Evolutionary conservation across 176 grass and related monocot genomes (phyloP), one percentile per base, ranked within the genome.

Genomic region (Carex littledalei): DNA sequence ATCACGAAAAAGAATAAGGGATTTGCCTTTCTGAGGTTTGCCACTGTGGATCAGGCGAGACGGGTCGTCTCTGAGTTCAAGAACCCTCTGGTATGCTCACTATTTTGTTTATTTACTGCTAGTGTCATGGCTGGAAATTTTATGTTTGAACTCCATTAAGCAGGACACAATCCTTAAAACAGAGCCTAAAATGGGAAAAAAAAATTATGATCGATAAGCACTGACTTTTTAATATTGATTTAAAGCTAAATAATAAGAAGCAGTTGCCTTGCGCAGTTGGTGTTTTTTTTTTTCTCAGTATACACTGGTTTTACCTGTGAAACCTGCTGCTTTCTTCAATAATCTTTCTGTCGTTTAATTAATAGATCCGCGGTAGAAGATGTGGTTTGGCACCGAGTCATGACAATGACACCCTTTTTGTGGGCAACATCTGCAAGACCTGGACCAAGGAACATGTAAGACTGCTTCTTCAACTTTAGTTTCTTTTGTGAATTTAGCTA

Each of bases 381-480:
- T 91, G 92, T 82, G 92, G 87, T 1, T 54, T 89, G 24, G 85
- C 89, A 56, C 85, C 87, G 24, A 94, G 92, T 58, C 89, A 91
- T 68, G 92, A 94, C 83, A 94, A 91, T 49, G 92, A 94, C 67
- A 94, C 92, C 80, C 80, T 94, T 39, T 94, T 94, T 78, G 67
- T 94, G 69, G 92, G 92, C 10, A 94, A 94, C 52, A 94, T 94
- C 58, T 94, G 92, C 87, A 94, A 94, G 54, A 94, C 92, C 24
- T 94, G 92, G 92, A 94, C 92, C 75, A 94, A 94, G 59, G 92
- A 94, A 87, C 89, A 89, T 86, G 92, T 94, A 86, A 85, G 32
- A 22, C 14, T 79, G 55, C 41, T 37, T 84, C 8, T 43, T 83
- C 61, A 3, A 78, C 55, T 54, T 78, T 26, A 17, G 54, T 63